Evolutionary conservation across 495 filamentous ascomycete species (phyloP), one percentile per base, ranked within the genome.

Genomic region (Chaetomidium leptoderma): DNA sequence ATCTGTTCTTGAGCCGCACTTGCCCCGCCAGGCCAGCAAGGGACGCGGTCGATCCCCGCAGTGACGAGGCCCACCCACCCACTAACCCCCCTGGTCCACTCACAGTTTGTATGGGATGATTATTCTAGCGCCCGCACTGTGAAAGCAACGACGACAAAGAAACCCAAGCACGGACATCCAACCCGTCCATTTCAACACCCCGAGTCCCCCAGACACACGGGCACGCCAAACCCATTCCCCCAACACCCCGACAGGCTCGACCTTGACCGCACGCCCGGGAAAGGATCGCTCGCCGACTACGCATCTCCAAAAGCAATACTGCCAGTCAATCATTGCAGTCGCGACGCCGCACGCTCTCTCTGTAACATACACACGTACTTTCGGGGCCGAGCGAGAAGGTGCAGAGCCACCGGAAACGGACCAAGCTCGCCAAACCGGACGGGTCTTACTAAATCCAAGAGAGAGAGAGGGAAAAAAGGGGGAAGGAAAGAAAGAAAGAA

Each of bases 11-110:
- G 53, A 56, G 53, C 43, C 43, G 43, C 42, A 47, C 27, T n/a
- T 35, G 43, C 53, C 53, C 53, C 53, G 43, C 39, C 52, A 45
- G 29, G 43, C 39, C 52, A 45, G 29, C 51, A 43, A 54, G 39
- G 35, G 35, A 29, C 21, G 6, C 16, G 24, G 53, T 14, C 40
- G 39, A 32, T 53, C 39, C 50, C 52, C 39, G 19, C 40, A 46
- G 21, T 40, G 21, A 55, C 27, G 26, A 40, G 26, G 11, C 26
- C 29, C 26, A 32, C 36, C 26, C 30, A 37, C 39, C 16, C 2
- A 55, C 19, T 14, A 50, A 50, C 45, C 45, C n/a, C n/a, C 33
- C 32, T 9, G 51, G 29, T 36, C 19, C 52, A n/a, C n/a, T n/a
- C n/a, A 55, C 52, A 55, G 40, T 55, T 32, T 32, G 27, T 10